Percentiles rank a stretch among this genome's conserved stretches.
Conservation (phyloP, 352 stramenopile genomes). For the Phytophthora macrochlamydospora region DNA sequence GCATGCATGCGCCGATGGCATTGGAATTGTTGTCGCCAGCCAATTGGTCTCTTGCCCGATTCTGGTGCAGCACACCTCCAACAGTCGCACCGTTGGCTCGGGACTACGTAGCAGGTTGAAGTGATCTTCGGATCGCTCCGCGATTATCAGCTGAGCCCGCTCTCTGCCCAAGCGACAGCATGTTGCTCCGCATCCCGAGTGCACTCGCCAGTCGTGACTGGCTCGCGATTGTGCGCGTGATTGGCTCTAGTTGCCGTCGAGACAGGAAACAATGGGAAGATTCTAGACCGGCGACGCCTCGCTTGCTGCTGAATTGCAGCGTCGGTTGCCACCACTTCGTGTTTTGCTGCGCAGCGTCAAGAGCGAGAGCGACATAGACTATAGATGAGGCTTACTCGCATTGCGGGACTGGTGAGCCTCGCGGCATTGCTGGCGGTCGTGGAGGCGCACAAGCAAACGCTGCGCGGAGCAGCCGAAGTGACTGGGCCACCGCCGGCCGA, state of each 20-base stretch:
- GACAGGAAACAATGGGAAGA: slow-evolving; percentile 4
- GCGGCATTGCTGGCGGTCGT: background rate
- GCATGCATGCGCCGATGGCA: no score
- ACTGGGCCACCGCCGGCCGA: slow-evolving; percentile 2
- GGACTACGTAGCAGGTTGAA: no score
- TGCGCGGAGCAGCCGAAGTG: slow-evolving; percentile 11
- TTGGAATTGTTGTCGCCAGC: no score
- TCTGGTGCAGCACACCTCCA: no score
- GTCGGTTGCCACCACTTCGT: slow-evolving; percentile 8
- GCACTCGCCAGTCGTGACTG: background rate
- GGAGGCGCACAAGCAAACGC: slow-evolving; percentile 12
- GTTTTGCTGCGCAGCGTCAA: slow-evolving; percentile 1
- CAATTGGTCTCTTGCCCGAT: no score
- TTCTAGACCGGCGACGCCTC: slow-evolving; percentile 1
- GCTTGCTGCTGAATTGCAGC: slow-evolving; percentile 3
- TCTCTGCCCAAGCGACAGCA: background rate
- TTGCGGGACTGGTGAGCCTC: background rate
- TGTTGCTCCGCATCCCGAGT: background rate
- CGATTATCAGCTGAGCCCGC: background rate
- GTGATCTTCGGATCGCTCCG: no score
- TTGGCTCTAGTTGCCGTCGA: slow-evolving; percentile 5
- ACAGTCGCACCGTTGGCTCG: no score
- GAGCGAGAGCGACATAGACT: no score
- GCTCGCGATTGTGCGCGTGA: background rate
- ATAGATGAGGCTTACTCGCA: background rate